Percentiles rank a stretch among this genome's conserved stretches.
These are phyloP conservation scores for Moesziomyces sp. DNA, from an alignment of 1,284 basidiomycete species.

Conservation along the genomic window DNA sequence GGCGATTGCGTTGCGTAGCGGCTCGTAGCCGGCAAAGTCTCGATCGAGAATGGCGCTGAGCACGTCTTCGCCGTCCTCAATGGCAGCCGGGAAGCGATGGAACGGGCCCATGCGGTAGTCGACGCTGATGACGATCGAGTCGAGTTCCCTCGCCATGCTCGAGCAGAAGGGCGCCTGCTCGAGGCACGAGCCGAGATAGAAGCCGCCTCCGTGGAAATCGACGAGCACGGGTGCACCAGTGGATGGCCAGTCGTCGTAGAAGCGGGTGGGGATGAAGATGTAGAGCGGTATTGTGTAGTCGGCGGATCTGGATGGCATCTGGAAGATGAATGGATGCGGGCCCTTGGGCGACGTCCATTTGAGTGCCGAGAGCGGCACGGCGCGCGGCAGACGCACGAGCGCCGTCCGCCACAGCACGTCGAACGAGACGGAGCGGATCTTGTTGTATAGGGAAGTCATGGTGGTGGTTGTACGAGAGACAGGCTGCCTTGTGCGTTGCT, in stretches of 20 bases:
- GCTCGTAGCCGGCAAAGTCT: constrained; percentile 27
- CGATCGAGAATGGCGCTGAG: constrained; percentile 42
- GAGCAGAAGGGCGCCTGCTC: constrained; percentile 57
- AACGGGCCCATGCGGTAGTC: constrained; percentile 64
- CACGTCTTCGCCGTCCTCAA: constrained; percentile 55
- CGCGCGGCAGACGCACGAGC: constrained; percentile 42
- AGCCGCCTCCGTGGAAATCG: constrained; percentile 61
- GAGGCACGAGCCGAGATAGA: constrained; percentile 52
- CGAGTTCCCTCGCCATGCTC: constrained; percentile 33
- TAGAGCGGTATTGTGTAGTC: constrained; percentile 49
- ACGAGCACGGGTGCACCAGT: constrained; percentile 41
- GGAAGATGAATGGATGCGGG: constrained; percentile 45
- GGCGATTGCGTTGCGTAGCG: constrained; percentile 28
- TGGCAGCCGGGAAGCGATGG: constrained; percentile 57
- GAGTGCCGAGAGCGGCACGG: constrained; percentile 37
- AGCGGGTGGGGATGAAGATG: constrained; percentile 42
- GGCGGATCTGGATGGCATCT: constrained; percentile 38
- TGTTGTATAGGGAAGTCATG: constrained; percentile 40
- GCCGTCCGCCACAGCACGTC: constrained; percentile 46
- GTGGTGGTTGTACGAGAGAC: neutral
- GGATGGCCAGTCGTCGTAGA: constrained; percentile 17
- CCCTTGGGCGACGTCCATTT: constrained; percentile 50
- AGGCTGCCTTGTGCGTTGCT: too few species aligned
- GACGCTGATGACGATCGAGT: constrained; percentile 50
- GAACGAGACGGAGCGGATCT: constrained; percentile 40